A percentile compares a stretch with the other conserved stretches of the same genome.
Evolutionary conservation across 345 rosid genomes (phyloP).

Genomic region (Punica granatum): DNA sequence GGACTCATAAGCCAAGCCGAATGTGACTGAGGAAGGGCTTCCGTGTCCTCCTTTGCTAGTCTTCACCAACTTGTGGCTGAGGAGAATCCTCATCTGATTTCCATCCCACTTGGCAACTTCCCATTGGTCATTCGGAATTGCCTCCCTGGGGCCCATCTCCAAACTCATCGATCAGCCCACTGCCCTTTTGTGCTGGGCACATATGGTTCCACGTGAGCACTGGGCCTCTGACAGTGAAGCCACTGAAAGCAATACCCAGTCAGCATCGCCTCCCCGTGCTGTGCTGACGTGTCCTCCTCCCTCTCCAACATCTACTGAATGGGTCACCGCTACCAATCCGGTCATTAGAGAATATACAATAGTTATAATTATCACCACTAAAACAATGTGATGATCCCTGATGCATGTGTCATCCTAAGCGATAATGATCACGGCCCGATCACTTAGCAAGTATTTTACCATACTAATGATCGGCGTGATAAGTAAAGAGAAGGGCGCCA

Average conservation of each 20-base stretch:
- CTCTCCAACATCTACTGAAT: neutral
- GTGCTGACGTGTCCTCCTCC: neutral
- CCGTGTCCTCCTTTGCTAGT: neutral
- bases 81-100: conserved; percentile 9
- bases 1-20: neutral
- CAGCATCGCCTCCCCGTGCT: neutral
- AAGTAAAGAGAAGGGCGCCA: too few relatives aligned
- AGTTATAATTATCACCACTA: too few relatives aligned
- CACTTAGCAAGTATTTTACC: too few relatives aligned
- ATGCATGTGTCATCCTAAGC: too few relatives aligned
- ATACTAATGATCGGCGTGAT: too few relatives aligned
- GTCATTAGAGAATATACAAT: neutral
- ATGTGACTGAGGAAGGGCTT: neutral
- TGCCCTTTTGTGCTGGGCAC: conserved; percentile 6
- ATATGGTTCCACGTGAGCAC: conserved; percentile 12
- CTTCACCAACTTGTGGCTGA: conserved; percentile 12
- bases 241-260: neutral
- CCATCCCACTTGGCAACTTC: neutral
- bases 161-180: conserved; percentile 2
- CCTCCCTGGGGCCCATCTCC: neutral
- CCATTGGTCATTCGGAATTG: conserved; percentile 1
- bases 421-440: too few relatives aligned
- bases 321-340: neutral
- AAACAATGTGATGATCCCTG: too few relatives aligned
- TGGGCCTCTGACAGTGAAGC: conserved; percentile 3